Conservation (phyloP, 2,329 filamentous ascomycete species). For the Trichoderma lentiforme region DNA sequence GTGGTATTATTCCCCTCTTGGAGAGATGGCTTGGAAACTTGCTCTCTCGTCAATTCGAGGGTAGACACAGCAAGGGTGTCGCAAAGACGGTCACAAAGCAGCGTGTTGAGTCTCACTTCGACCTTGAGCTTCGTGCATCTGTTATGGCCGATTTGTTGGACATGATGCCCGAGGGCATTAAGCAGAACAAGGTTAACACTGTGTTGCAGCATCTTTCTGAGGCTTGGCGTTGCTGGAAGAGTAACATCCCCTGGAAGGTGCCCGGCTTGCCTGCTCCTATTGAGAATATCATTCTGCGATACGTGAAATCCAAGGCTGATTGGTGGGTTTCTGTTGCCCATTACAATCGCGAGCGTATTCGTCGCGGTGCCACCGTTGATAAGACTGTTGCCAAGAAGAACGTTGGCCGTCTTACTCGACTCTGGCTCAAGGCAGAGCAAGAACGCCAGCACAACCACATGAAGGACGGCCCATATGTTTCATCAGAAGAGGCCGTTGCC, state of each 20-base stretch:
- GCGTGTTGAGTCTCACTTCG: slow-evolving; percentile 97
- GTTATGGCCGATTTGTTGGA: slow-evolving; percentile 99
- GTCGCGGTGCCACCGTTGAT: slow-evolving; percentile 93
- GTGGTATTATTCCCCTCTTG: slow-evolving; percentile 92
- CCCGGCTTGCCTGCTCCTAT: slow-evolving; percentile 94
- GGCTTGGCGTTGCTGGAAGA: slow-evolving; percentile 99
- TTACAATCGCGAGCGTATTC: slow-evolving; percentile 96
- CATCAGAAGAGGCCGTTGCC: slow-evolving; percentile 95
- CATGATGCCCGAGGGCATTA: slow-evolving; percentile 99
- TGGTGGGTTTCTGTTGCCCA: slow-evolving; percentile 99
- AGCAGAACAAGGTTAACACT: slow-evolving; percentile 98
- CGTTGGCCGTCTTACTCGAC: slow-evolving; percentile 83
- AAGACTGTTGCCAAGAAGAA: slow-evolving; percentile 99
- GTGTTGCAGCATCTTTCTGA: slow-evolving; percentile 96
- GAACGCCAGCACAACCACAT: slow-evolving; percentile 99
- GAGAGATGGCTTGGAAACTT: slow-evolving; percentile 98
- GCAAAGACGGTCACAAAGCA: slow-evolving; percentile 99
- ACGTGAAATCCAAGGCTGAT: slow-evolving; percentile 98
- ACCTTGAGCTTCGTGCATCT: slow-evolving; percentile 92
- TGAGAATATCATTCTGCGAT: slow-evolving; percentile 96
- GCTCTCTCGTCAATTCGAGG: slow-evolving; percentile 95
- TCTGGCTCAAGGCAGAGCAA: slow-evolving; percentile 98
- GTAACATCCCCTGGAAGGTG: slow-evolving; percentile 99
- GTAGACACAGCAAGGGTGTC: slow-evolving; percentile 96
- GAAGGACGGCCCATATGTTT: slow-evolving; percentile 98